Evolutionary conservation across 306 rosid genomes (phyloP).

Genomic region (Prunus mira): DNA sequence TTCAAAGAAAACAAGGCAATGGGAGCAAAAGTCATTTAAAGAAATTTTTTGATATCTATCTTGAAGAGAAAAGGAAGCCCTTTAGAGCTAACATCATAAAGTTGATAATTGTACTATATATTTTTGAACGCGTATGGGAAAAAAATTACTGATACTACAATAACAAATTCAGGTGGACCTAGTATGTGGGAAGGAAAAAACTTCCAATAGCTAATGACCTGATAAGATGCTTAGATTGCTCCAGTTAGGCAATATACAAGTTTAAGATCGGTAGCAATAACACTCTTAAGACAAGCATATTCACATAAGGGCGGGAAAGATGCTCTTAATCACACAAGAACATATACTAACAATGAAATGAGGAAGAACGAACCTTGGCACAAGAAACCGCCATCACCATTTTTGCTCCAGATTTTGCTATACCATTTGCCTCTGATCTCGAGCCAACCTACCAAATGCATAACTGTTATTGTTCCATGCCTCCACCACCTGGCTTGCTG

Average conservation of each 20-base stretch:
- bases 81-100: too few relatives aligned
- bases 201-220: background rate
- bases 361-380: conserved; percentile 67
- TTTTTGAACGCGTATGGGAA: too few relatives aligned
- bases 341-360: background rate
- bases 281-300: background rate
- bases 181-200: background rate
- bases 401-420: conserved; percentile 97
- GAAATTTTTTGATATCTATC: background rate
- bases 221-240: background rate
- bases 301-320: background rate
- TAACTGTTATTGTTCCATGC: too few relatives aligned
- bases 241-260: background rate
- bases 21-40: too few relatives aligned
- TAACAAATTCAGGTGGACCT: background rate
- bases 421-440: conserved; percentile 91
- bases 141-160: too few relatives aligned
- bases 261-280: background rate
- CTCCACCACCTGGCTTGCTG: too few relatives aligned
- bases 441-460: conserved; percentile 71
- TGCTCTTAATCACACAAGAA: background rate
- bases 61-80: background rate
- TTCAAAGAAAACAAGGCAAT: too few relatives aligned
- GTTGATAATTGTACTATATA: too few relatives aligned
- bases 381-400: conserved; percentile 99